Evolutionary conservation across 2,329 filamentous ascomycete species (phyloP).

Genomic region (Hypoxylon sp.): DNA sequence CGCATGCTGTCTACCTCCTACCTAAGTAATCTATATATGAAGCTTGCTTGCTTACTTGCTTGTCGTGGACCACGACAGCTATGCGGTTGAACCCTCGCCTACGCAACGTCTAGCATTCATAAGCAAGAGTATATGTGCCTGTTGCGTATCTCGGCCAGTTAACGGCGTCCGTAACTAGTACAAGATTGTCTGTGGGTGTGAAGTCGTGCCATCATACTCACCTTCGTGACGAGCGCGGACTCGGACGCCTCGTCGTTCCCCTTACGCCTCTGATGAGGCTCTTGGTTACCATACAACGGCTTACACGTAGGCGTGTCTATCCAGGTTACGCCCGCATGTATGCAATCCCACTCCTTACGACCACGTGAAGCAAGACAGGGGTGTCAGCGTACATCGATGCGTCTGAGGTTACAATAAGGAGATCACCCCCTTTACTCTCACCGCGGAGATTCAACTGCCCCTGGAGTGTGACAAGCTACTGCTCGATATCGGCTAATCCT

Average conservation of each 20-base stretch:
- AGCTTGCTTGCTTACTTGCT: conserved; percentile 1
- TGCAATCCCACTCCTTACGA: background rate
- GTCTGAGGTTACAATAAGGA: background rate
- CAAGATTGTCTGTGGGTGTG: background rate
- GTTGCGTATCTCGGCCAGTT: background rate
- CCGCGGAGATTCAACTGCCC: background rate
- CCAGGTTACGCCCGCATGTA: background rate
- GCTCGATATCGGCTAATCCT: background rate
- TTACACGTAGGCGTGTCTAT: background rate
- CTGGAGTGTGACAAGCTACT: background rate
- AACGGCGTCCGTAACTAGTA: background rate
- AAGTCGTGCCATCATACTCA: background rate
- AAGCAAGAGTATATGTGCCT: background rate
- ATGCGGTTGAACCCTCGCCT: conserved; percentile 10
- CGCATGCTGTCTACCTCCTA: conserved; percentile 1
- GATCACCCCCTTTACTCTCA: background rate
- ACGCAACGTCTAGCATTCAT: background rate
- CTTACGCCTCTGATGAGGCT: background rate
- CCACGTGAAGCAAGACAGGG: background rate
- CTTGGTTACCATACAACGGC: background rate
- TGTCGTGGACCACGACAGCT: conserved; percentile 7
- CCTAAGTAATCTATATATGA: no score
- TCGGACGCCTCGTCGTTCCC: background rate
- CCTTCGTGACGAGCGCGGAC: background rate
- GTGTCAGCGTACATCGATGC: background rate